Percentiles rank a stretch among this genome's conserved stretches.
These are phyloP conservation scores for Cryptococcus neoformans DNA, from an alignment of 1,284 basidiomycete genomes.

Conservation along the genomic window DNA sequence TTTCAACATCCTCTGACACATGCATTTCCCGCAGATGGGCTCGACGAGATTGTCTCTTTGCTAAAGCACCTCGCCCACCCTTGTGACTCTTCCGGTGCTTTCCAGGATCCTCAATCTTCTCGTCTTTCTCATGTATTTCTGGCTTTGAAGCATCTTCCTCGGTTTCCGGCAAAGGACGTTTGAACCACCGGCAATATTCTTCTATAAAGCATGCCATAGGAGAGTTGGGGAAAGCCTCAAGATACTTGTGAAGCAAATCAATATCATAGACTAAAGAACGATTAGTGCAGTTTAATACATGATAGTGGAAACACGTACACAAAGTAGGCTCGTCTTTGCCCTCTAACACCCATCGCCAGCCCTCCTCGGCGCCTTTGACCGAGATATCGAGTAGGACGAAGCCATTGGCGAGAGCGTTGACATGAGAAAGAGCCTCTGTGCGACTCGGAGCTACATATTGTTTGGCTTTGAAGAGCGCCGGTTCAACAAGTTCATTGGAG, in stretches of 20 bases:
- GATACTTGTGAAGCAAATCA: conserved; percentile 62
- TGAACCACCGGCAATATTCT: conserved; percentile 66
- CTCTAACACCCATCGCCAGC: conserved; percentile 63
- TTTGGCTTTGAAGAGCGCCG: conserved; percentile 21
- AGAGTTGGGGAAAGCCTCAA: conserved; percentile 64
- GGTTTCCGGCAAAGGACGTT: conserved; percentile 53
- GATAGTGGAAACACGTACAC: conserved; percentile 53
- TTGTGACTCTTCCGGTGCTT: conserved; percentile 16
- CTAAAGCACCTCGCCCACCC: conserved; percentile 30
- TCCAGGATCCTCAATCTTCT: conserved; percentile 10
- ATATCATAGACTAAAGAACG: conserved; percentile 64
- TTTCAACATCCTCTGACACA: conserved; percentile 36
- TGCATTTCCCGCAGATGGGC: conserved; percentile 31
- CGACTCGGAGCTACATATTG: conserved; percentile 53
- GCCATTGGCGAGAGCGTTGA: conserved; percentile 45
- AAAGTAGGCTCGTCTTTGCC: conserved; percentile 67
- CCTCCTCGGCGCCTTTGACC: conserved; percentile 34
- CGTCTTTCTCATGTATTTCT: conserved; percentile 28
- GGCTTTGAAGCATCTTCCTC: conserved; percentile 47
- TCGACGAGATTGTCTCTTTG: conserved; percentile 31
- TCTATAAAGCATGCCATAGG: conserved; percentile 60
- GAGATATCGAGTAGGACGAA: conserved; percentile 42
- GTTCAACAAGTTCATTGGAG: conserved; percentile 2
- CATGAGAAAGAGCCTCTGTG: conserved; percentile 42
- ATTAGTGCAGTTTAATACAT: background rate